These are phyloP conservation scores for Xylariaceae sp. DNA, from an alignment of 2,329 filamentous ascomycete species.

Conservation along the genomic window DNA sequence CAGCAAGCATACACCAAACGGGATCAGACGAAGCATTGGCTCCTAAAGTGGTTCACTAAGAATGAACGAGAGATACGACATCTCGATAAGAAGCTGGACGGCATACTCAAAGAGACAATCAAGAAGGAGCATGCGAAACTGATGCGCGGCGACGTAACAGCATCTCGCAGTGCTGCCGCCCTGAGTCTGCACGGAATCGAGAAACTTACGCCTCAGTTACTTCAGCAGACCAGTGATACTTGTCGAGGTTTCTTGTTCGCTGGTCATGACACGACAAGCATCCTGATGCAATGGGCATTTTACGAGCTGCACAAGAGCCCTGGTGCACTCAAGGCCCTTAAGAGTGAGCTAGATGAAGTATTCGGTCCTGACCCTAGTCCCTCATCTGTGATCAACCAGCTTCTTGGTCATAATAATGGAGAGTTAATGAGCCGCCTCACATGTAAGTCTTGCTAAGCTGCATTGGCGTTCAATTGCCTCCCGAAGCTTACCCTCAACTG, in stretches of 20 bases:
- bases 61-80: too few species aligned
- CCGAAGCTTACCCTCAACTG: conserved; percentile 28
- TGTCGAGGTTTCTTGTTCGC: conserved; percentile 37
- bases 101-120: too few species aligned
- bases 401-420: too few species aligned
- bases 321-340: conserved; percentile 21
- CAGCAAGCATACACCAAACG: too few species aligned
- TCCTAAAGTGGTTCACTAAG: too few species aligned
- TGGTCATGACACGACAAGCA: conserved; percentile 37
- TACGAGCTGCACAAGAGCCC: conserved; percentile 33
- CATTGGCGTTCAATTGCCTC: conserved; percentile 18
- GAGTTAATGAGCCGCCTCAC: too few species aligned
- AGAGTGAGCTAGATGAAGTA: conserved; percentile 31
- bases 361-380: conserved; percentile 29
- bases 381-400: conserved; percentile 8
- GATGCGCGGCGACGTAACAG: neutral
- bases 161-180: conserved; percentile 28
- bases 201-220: conserved; percentile 20
- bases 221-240: conserved; percentile 31
- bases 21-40: too few species aligned
- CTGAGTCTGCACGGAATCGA: conserved; percentile 28
- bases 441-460: conserved; percentile 15
- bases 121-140: too few species aligned
- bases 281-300: conserved; percentile 31
- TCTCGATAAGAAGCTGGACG: too few species aligned